phyloP scores from a whole-genome alignment of 1,284 basidiomycete species.

The Anthracocystis setariae region DNA sequence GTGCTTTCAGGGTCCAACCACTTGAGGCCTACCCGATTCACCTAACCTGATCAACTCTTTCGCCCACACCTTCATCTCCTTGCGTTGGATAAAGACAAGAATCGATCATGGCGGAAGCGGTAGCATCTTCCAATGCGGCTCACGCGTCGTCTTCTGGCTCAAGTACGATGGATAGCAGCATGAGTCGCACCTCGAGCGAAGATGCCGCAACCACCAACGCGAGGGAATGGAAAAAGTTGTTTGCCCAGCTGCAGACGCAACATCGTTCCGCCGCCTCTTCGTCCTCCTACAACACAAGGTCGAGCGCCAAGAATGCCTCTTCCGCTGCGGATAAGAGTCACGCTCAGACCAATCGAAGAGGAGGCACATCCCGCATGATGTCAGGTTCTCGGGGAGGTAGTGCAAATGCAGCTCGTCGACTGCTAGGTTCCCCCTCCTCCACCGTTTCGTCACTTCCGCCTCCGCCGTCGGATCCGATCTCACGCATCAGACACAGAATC shows the following conservation, averaged over 20 bases:
- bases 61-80: too few species aligned
- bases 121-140: not conserved
- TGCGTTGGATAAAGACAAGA: not conserved
- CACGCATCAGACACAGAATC: constrained; percentile 35
- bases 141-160: constrained; percentile 2
- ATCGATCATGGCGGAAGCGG: constrained; percentile 4
- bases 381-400: constrained; percentile 1
- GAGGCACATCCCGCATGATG: not conserved
- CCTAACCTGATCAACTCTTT: too few species aligned
- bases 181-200: constrained; percentile 21
- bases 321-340: too few species aligned
- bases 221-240: constrained; percentile 33
- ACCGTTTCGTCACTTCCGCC: constrained; percentile 3
- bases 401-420: constrained; percentile 2
- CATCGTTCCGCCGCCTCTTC: not conserved
- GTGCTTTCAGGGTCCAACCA: constrained; percentile 22
- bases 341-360: not conserved
- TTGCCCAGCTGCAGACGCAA: constrained; percentile 21
- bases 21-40: too few species aligned
- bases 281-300: not conserved
- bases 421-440: constrained; percentile 12
- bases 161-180: constrained; percentile 19
- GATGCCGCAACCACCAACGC: constrained; percentile 9
- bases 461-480: constrained; percentile 19
- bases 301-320: not conserved